A percentile compares a stretch with the other conserved stretches of the same genome.
Evolutionary conservation across 371 early-diverging fungal genomes (phyloP).

Genomic region (Mucor irregularis): DNA sequence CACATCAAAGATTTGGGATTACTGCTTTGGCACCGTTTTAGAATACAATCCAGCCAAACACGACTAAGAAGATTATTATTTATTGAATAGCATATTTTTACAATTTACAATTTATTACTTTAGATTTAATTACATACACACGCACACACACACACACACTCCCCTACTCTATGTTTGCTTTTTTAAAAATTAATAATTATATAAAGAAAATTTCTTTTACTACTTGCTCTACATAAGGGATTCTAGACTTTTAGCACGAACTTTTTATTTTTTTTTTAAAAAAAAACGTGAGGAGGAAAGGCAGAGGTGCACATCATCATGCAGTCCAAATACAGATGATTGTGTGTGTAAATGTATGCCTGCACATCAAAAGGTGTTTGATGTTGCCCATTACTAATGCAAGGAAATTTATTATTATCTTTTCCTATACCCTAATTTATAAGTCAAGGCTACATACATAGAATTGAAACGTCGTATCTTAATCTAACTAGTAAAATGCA

Average conservation of each 20-base stretch:
- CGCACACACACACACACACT: background rate
- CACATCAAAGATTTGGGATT: slow-evolving; percentile 92
- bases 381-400: too few relatives aligned
- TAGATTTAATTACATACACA: background rate
- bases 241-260: background rate
- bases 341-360: background rate
- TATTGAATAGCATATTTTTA: too few relatives aligned
- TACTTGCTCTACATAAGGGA: background rate
- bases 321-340: slow-evolving; percentile 8
- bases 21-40: slow-evolving; percentile 73
- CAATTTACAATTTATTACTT: too few relatives aligned
- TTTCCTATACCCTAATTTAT: too few relatives aligned
- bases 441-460: too few relatives aligned
- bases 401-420: too few relatives aligned
- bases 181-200: background rate
- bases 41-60: slow-evolving; percentile 1
- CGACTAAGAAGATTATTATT: too few relatives aligned
- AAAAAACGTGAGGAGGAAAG: background rate
- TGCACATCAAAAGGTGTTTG: background rate
- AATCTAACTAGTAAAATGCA: too few relatives aligned
- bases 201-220: background rate
- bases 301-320: slow-evolving; percentile 1
- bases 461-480: too few relatives aligned
- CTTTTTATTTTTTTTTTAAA: too few relatives aligned
- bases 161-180: background rate